Base-by-base conservation (phyloP, 148 eudicot species). In the Vaccinium darrowii region DNA sequence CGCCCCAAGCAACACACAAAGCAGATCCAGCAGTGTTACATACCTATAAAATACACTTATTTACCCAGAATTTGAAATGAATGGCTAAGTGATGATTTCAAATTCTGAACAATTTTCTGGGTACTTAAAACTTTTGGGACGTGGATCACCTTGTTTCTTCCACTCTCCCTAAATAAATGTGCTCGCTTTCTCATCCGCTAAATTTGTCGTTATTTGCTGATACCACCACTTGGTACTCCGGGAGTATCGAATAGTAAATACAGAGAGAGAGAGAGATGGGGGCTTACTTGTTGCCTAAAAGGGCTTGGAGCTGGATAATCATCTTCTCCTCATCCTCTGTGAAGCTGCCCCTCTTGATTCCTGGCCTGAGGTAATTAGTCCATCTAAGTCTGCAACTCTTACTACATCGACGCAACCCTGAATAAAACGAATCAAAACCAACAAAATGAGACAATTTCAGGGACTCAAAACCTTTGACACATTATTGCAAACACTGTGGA, bases 341-440 rank as follows among this genome's bases (percentile, higher is more conserved):
- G 85, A 95, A 95, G 87, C 90, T 93, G 27, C 98, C 98, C 9
- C 98, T 92, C 74, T 88, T 93, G 86, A 95, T 95, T 1, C 98
- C 98, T 6, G 98, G 98, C 47, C 98, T 87, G 86, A 95, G 98
- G 85, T 95, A 95, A 81, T 95, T 95, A 27, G 98, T 94, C 98
- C 98, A 95, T 89, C 98, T 86, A 3, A 95, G 90, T 49, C 98
- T 88, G 89, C 98, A 95, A 84, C 98, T 95, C 87, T 95, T 95
- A 76, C 98, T 95, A 89, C 98, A 95, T 87, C 98, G 91, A 53
- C 90, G 87, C 88, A 95, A 85, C 18, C 98, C 98, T 95, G 85
- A 69, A 57, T 63, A 23, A 52, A 39, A 53, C 25, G 79, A 25
- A 21, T 52, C 1, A 43, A n/a, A 81, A n/a, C 7, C 80, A 7